Conservation (phyloP, 305 asterid genomes). For the Plantago coronopus region DNA sequence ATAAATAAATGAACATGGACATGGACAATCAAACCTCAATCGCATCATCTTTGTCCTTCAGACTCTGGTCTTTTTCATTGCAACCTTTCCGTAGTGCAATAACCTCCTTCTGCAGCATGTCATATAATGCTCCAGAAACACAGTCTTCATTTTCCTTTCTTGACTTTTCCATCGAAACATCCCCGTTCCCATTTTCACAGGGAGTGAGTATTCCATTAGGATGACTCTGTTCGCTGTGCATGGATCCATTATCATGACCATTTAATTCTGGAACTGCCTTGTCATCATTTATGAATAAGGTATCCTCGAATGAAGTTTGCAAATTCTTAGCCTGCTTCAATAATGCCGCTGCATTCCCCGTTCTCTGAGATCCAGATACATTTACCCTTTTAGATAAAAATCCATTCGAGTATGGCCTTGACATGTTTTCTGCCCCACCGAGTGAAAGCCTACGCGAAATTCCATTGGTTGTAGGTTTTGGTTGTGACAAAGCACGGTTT, state of each 20-base stretch:
- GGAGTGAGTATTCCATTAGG: conserved; percentile 35
- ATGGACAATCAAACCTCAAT: conserved; percentile 49
- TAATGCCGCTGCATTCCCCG: conserved; percentile 34
- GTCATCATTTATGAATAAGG: conserved; percentile 35
- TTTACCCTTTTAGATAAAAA: conserved; percentile 36
- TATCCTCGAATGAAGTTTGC: conserved; percentile 24
- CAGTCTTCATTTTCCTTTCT: conserved; percentile 49
- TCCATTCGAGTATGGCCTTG: conserved; percentile 47
- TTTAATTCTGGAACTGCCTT: conserved; percentile 26
- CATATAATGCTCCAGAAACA: conserved; percentile 72
- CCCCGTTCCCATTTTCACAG: conserved; percentile 40
- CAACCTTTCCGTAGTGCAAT: conserved; percentile 62
- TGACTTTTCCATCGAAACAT: conserved; percentile 32
- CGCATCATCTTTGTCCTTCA: conserved; percentile 79
- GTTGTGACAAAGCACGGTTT: conserved; percentile 35
- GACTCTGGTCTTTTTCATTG: conserved; percentile 69
- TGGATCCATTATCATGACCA: conserved; percentile 32
- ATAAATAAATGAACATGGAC: conserved; percentile 6
- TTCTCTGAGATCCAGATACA: conserved; percentile 34
- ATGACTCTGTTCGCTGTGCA: conserved; percentile 31
- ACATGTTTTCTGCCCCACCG: conserved; percentile 54
- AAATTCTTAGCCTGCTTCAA: conserved; percentile 40
- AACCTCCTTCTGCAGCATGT: conserved; percentile 88
- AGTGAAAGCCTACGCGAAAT: conserved; percentile 49
- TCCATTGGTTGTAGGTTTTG: conserved; percentile 48